Evolutionary conservation across 345 rosid genomes (phyloP).

Genomic region (Linum tenue): DNA sequence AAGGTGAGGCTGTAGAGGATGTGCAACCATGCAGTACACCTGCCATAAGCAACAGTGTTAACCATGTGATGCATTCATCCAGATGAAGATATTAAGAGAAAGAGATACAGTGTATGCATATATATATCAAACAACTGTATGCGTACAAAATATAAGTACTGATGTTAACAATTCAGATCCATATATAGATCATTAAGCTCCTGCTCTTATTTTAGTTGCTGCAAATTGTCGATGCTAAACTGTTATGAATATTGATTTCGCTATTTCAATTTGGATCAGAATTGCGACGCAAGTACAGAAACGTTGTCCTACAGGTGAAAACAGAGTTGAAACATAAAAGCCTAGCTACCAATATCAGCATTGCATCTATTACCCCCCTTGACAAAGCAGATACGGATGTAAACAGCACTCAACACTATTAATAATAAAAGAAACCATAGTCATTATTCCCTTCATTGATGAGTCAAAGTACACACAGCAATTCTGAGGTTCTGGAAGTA

Average conservation of each 20-base stretch:
- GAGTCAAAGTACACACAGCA: background rate
- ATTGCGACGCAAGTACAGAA: background rate
- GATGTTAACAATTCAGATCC: background rate
- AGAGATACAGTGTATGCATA: background rate
- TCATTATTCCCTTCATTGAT: background rate
- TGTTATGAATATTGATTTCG: background rate
- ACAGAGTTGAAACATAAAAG: background rate
- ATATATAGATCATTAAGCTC: background rate
- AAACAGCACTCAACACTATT: background rate
- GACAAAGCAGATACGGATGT: background rate
- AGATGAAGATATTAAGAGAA: background rate
- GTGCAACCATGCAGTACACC: slow-evolving; percentile 99
- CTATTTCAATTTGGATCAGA: background rate
- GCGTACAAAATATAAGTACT: background rate
- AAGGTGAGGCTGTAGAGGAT: slow-evolving; percentile 95
- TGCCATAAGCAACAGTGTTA: slow-evolving; percentile 30
- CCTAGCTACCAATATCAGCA: background rate
- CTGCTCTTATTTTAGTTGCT: background rate
- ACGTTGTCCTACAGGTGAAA: background rate
- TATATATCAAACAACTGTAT: background rate
- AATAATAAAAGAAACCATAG: background rate
- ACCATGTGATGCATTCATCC: background rate
- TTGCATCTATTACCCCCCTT: background rate
- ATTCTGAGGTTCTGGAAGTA: too few relatives aligned
- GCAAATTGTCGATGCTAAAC: background rate